These are phyloP conservation scores for Stagonosporopsis chrysanthemi DNA, from an alignment of 2,329 filamentous ascomycete species.

Conservation along the genomic window DNA sequence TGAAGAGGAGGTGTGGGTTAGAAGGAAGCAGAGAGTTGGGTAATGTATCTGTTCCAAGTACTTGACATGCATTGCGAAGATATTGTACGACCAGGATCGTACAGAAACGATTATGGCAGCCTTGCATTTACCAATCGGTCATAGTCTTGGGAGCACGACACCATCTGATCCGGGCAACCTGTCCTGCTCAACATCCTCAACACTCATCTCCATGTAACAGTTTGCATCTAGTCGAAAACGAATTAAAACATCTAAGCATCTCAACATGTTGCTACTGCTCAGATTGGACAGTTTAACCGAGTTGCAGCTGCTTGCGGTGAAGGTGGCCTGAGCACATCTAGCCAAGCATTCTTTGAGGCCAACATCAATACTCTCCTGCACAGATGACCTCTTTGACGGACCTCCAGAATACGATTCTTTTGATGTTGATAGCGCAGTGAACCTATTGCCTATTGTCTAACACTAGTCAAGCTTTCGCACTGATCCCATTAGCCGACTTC, in stretches of 20 bases:
- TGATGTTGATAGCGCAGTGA: background rate
- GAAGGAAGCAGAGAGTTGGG: constrained; percentile 44
- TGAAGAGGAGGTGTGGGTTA: constrained; percentile 41
- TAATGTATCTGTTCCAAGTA: constrained; percentile 4
- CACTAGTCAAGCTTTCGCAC: background rate
- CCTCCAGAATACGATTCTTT: background rate
- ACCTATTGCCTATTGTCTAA: background rate
- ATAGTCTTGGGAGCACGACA: background rate
- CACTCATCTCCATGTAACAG: too few species aligned
- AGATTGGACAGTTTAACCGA: background rate
- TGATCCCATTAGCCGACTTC: background rate
- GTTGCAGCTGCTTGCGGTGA: background rate
- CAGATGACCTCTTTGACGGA: background rate
- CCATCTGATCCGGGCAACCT: background rate
- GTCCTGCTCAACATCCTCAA: background rate
- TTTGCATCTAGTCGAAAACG: too few species aligned
- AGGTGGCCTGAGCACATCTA: background rate
- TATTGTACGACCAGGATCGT: background rate
- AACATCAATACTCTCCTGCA: background rate
- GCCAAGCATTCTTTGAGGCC: background rate
- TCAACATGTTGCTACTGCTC: background rate
- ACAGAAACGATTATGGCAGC: background rate
- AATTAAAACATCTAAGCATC: background rate
- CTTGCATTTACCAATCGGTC: background rate
- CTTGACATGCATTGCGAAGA: too few species aligned